Evolutionary conservation across 495 filamentous ascomycete species (phyloP).

Genomic region (Penicillium coprophilum): DNA sequence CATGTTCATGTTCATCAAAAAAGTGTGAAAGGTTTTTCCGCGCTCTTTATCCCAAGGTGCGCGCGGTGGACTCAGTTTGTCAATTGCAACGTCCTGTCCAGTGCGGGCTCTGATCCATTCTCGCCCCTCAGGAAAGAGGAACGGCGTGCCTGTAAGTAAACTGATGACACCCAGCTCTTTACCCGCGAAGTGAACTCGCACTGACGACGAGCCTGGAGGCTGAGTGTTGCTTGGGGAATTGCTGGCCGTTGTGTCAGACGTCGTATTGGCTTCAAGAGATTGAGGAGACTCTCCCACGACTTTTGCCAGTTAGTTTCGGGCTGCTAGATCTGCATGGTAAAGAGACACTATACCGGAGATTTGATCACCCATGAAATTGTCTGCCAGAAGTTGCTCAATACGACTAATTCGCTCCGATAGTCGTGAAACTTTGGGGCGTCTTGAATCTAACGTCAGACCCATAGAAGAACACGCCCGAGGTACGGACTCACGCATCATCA

Average conservation of each 20-base stretch:
- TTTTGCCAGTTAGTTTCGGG: conserved; percentile 5
- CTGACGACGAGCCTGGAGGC: conserved; percentile 30
- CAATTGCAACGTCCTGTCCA: conserved; percentile 41
- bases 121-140: conserved; percentile 46
- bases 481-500: conserved; percentile 23
- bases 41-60: conserved; percentile 40
- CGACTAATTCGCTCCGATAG: conserved; percentile 43
- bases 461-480: background rate
- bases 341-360: conserved; percentile 19
- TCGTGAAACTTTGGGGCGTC: conserved; percentile 28
- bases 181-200: conserved; percentile 51
- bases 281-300: conserved; percentile 14
- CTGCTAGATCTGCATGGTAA: background rate
- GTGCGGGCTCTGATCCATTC: conserved; percentile 49
- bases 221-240: conserved; percentile 24
- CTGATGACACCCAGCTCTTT: conserved; percentile 48
- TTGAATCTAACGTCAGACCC: conserved; percentile 17
- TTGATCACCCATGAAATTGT: conserved; percentile 29
- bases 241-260: conserved; percentile 17
- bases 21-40: conserved; percentile 22
- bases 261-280: conserved; percentile 8
- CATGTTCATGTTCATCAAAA: conserved; percentile 29
- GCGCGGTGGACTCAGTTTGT: conserved; percentile 33
- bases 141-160: conserved; percentile 46
- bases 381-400: conserved; percentile 41